Evolutionary conservation across 768 basidiomycete genomes (phyloP).

Genomic region (Chalciporus piperatus): DNA sequence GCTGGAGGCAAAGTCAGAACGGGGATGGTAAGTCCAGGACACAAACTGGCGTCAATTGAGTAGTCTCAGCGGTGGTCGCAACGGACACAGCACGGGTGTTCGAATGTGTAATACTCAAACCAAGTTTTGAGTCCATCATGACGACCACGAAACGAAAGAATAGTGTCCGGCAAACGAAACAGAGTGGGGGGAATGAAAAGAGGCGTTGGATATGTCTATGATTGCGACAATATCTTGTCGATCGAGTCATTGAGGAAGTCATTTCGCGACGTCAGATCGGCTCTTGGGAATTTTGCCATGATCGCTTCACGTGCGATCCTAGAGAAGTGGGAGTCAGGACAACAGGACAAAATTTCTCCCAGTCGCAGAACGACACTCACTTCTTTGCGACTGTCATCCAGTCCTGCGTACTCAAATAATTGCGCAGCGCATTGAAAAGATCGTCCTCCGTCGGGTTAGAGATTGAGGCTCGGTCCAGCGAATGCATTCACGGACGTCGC

Average conservation of each 20-base stretch:
- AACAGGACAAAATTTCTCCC: conserved; percentile 3
- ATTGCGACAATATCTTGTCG: conserved; percentile 86
- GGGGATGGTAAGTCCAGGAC: no score
- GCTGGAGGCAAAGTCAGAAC: no score
- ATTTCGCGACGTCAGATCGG: conserved; percentile 78
- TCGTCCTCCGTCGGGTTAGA: conserved; percentile 87
- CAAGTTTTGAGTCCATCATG: conserved; percentile 14
- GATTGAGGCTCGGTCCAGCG: conserved; percentile 70
- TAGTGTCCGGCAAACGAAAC: background rate
- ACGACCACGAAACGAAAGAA: conserved; percentile 5
- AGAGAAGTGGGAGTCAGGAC: conserved; percentile 1
- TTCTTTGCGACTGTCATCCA: conserved; percentile 96
- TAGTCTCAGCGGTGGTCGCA: no score
- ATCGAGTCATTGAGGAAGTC: conserved; percentile 94
- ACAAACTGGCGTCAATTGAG: no score
- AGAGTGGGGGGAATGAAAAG: background rate
- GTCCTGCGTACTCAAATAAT: conserved; percentile 88
- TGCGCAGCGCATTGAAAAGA: conserved; percentile 75
- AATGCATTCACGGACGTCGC: conserved; percentile 86
- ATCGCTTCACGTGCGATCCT: conserved; percentile 92
- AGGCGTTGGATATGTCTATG: conserved; percentile 48
- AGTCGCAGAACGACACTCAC: conserved; percentile 45
- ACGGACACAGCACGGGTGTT: no score
- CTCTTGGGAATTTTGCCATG: conserved; percentile 87
- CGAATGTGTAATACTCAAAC: no score